Evolutionary conservation across 1,139 yeast genomes (phyloP).

Genomic region (Hanseniaspora sp.): DNA sequence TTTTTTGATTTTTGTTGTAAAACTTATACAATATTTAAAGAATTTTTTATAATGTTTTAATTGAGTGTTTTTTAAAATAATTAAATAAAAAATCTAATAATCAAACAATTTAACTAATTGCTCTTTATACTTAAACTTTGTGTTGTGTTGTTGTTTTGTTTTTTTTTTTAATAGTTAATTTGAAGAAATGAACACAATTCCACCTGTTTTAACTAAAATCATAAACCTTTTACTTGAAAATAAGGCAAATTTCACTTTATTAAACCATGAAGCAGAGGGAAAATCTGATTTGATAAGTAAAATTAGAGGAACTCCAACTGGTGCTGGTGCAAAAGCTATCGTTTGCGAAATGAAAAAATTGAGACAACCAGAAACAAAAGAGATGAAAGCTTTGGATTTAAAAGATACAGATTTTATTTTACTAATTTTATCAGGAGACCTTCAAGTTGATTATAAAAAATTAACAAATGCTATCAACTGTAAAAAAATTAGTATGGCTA

Average conservation of each 20-base stretch:
- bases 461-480: not conserved
- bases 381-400: not conserved
- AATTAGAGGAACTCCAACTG: conserved; percentile 6
- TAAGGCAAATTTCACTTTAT: not conserved
- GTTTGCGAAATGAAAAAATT: conserved; percentile 2
- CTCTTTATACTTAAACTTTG: not conserved
- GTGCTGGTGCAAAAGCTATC: conserved; percentile 7
- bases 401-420: conserved; percentile 1
- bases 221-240: not conserved
- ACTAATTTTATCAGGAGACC: conserved; percentile 2
- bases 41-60: too few relatives aligned
- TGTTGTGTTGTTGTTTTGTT: too few relatives aligned
- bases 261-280: conserved; percentile 4
- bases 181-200: conserved; percentile 4
- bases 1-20: too few relatives aligned
- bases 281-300: conserved; percentile 1
- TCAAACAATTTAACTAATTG: not conserved
- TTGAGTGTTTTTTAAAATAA: too few relatives aligned
- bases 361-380: not conserved
- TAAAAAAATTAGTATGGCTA: conserved; percentile 4
- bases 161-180: too few relatives aligned
- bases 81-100: too few relatives aligned
- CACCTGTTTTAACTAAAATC: conserved; percentile 1
- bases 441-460: conserved; percentile 7
- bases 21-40: too few relatives aligned